These are phyloP conservation scores for Aspergillus quadrilineatus DNA, from an alignment of 2,329 filamentous ascomycete genomes.

Conservation along the genomic window DNA sequence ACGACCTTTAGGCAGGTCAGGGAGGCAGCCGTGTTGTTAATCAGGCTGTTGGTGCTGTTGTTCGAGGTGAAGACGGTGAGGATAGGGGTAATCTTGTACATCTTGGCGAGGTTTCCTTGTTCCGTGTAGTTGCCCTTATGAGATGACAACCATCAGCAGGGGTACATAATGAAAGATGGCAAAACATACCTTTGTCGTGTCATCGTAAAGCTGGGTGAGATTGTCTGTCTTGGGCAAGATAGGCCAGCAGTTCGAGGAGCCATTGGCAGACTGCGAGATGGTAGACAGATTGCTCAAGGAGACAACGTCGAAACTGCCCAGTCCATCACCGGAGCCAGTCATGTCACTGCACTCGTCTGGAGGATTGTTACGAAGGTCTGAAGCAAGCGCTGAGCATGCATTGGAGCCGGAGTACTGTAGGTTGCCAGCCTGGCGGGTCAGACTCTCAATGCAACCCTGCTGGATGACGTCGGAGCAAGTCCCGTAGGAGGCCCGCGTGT, in stretches of 20 bases:
- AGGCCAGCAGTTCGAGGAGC: slow-evolving; percentile 16
- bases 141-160: not conserved
- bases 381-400: slow-evolving; percentile 4
- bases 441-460: slow-evolving; percentile 16
- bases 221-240: slow-evolving; percentile 14
- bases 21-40: slow-evolving; percentile 15
- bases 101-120: slow-evolving; percentile 2
- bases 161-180: not conserved
- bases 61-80: slow-evolving; percentile 15
- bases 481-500: slow-evolving; percentile 9
- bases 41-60: slow-evolving; percentile 10
- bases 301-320: slow-evolving; percentile 14
- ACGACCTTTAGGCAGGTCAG: slow-evolving; percentile 21
- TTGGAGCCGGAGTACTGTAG: not conserved
- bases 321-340: not conserved
- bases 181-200: slow-evolving; percentile 3
- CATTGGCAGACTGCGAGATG: slow-evolving; percentile 1
- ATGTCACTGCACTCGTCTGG: slow-evolving; percentile 10
- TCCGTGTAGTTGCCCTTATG: slow-evolving; percentile 10
- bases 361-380: not conserved
- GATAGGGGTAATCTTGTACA: slow-evolving; percentile 18
- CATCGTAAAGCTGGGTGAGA: slow-evolving; percentile 3
- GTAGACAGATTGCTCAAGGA: slow-evolving; percentile 2
- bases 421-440: slow-evolving; percentile 10
- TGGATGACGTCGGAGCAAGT: slow-evolving; percentile 17